Evolutionary conservation across 148 eudicot genomes (phyloP), one percentile per base, ranked within the genome.

Genomic region (Linanthus parryae): DNA sequence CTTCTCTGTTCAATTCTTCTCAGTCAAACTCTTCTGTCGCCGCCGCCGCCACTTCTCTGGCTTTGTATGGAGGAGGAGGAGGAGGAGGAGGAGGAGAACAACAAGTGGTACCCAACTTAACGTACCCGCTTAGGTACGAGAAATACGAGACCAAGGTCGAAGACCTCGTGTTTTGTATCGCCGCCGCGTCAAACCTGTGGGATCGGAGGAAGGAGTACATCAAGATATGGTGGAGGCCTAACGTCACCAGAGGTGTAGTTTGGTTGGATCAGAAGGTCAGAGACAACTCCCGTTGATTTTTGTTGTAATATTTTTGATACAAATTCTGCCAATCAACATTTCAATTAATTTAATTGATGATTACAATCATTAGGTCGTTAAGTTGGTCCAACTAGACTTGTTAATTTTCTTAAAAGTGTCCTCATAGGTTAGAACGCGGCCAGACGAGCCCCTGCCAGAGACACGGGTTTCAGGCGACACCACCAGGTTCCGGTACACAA

Each of bases 121-220:
- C n/a, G n/a, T n/a, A n/a, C n/a, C n/a, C n/a, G 5, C 9, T 26
- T 0, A n/a, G n/a, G 8, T 14, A 10, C 46, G n/a, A 11, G n/a
- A 17, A 46, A 13, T 24, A 48, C 11, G 61, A 62, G 2, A 73
- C 80, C 2, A 53, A 66, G 59, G 57, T 68, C 4, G 73, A 70
- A 16, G 82, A 79, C 70, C 57, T 79, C n/a, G 80, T 71, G 7
- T 82, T 78, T 37, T 73, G 84, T 23, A 76, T 83, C 27, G 90
- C 82, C 0, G 82, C 73, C 0, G 79, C 84, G 5, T 53, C 90
- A 1, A 47, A 45, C 25, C 28, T 83, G 16, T 79, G 85, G 91
- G 63, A 72, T 4, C 51, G 18, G 39, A 66, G 85, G 43, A 83
- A 83, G 40, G 83, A 76, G 49, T 83, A 83, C 48, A 33, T 83